Base-by-base conservation (phyloP, 1,139 yeast genomes). In the Fermentozyma sake region DNA sequence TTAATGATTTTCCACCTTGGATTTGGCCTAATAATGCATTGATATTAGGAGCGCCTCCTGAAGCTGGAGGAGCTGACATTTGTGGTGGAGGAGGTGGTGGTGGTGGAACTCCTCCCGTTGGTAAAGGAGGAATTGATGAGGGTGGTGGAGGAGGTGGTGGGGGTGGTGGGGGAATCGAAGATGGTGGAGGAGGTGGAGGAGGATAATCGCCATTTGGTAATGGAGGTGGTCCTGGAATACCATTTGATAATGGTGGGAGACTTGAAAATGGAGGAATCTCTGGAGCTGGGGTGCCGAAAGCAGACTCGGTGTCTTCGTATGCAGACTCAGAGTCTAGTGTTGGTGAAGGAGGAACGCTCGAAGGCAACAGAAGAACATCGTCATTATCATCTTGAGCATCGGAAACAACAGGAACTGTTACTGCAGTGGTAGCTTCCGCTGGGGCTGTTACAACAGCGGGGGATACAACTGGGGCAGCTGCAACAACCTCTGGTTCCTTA, bases 11-110 rank as follows among this genome's bases (percentile, higher is more conserved):
- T 13, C 82, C 82, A 3, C 65, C 67, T n/a, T 66, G 64, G 33
- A 76, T 76, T 43, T 75, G 79, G 6, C 77, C 76, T 25, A 76
- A 58, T 23, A 75, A 57, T 1, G 75, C 73, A 13, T 62, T 52
- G 23, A 72, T 58, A 31, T 60, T 53, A 4, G 68, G 62, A 3
- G 58, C 49, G 0, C 61, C 65, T 2, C 51, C 46, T 2, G 50
- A 33, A 2, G 49, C 26, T 7, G 55, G 38, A 11, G 50, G 42
- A 2, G 35, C 23, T 8, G 41, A 32, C n/a, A n/a, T n/a, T n/a
- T n/a, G n/a, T 5, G 50, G 35, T 8, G 50, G 47, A 12, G 39
- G 45, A 13, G 44, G 34, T 7, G 45, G 47, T n/a, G 41, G 35
- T 12, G 53, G 44, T 13, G 55, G 52, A 3, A 43, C 31, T 22